Conservation (phyloP, 345 rosid species). For the Melaleuca quinquenervia region DNA sequence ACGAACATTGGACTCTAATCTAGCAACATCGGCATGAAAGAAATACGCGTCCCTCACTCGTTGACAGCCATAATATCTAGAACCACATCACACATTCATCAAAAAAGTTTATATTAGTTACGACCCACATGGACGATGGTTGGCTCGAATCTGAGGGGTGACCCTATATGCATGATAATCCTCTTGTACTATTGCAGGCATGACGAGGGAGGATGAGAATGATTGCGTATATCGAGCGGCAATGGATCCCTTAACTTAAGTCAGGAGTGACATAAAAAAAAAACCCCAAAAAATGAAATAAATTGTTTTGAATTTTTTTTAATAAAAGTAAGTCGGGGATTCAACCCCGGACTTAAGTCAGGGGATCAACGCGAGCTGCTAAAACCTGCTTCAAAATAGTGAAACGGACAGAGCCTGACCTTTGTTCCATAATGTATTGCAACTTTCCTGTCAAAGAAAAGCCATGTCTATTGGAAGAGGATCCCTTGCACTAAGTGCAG, state of each 20-base stretch:
- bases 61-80: neutral
- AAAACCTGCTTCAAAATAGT: neutral
- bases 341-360: no score
- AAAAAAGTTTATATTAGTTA: neutral
- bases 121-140: neutral
- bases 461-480: neutral
- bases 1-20: neutral
- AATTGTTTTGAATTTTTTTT: no score
- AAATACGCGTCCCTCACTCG: neutral
- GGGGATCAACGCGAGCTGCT: neutral
- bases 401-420: neutral
- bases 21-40: neutral
- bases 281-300: no score
- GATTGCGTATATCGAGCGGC: neutral
- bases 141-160: neutral
- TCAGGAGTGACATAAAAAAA: no score
- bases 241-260: no score
- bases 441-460: neutral
- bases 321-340: no score
- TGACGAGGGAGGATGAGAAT: neutral
- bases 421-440: neutral
- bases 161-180: neutral
- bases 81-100: neutral
- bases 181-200: neutral
- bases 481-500: no score